Percentiles rank a stretch among this genome's conserved stretches.
phyloP scores from a whole-genome alignment of 352 stramenopile genomes.

The Aphanomyces astaci region DNA sequence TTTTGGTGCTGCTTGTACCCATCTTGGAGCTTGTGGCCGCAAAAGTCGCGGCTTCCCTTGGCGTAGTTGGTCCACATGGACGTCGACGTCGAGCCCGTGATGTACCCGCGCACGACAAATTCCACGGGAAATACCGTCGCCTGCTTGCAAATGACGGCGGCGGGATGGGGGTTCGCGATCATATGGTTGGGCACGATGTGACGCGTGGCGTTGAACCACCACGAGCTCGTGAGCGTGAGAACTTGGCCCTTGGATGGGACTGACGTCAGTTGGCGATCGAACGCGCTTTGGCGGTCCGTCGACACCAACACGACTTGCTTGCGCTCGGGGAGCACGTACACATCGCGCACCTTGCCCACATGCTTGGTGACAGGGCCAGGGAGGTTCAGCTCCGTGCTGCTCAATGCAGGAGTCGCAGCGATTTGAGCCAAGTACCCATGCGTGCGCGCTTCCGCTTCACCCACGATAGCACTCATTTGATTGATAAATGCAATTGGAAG shows the following conservation, averaged over 20 bases:
- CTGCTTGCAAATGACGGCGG: slow-evolving; percentile 94
- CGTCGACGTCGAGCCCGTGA: slow-evolving; percentile 95
- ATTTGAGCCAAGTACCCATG: slow-evolving; percentile 60
- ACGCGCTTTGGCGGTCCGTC: slow-evolving; percentile 98
- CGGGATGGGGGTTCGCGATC: slow-evolving; percentile 89
- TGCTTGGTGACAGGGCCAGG: slow-evolving; percentile 42
- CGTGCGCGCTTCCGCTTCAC: slow-evolving; percentile 56
- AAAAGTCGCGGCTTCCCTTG: slow-evolving; percentile 93
- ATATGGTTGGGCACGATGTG: slow-evolving; percentile 98
- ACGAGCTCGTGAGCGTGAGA: slow-evolving; percentile 92
- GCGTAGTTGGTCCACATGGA: slow-evolving; percentile 99
- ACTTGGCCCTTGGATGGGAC: slow-evolving; percentile 98
- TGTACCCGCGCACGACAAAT: slow-evolving; percentile 97
- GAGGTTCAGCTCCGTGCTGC: slow-evolving; percentile 44
- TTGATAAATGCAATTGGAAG: not conserved
- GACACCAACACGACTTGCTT: slow-evolving; percentile 91
- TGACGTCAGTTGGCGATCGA: slow-evolving; percentile 93
- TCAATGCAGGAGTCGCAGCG: slow-evolving; percentile 36
- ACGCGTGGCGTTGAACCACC: slow-evolving; percentile 94
- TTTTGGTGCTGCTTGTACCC: slow-evolving; percentile 97
- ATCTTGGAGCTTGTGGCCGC: slow-evolving; percentile 90
- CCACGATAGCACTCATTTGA: slow-evolving; percentile 38
- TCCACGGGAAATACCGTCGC: slow-evolving; percentile 97
- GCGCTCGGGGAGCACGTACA: slow-evolving; percentile 79
- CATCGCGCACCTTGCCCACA: slow-evolving; percentile 86